Evolutionary conservation across 768 basidiomycete species (phyloP), one percentile per base, ranked within the genome.

Genomic region (Boletus bicolor): DNA sequence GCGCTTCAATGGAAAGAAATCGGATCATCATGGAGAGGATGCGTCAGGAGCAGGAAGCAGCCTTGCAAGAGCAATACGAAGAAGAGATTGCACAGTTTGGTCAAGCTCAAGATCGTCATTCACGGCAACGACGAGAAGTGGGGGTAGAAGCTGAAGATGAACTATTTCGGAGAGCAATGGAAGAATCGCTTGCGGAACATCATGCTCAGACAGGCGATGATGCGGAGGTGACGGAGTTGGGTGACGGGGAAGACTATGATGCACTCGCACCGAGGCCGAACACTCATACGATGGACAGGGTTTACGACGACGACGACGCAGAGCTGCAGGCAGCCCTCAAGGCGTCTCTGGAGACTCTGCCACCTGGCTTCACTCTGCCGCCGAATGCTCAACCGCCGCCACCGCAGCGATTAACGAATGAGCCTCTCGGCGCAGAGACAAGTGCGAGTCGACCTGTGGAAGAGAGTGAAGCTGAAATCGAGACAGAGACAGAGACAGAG

Each of bases 291-390:
- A 47, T 56, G 46, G 56, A 78, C 49, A 73, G 83, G 44, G 81
- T 86, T 38, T 85, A 90, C 61, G 93, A 94, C 58, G 93, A 95
- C 59, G 93, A 94, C 49, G 93, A 96, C 63, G 83, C 82, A 24
- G 87, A 90, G 62, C 73, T 96, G 44, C 93, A 95, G 72, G 93
- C 92, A 11, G 93, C 93, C 5, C 76, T 96, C 46, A 85, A 77
- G 66, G 93, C 91, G 3, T 93, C 92, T 37, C 75, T 95, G 58
- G 87, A 88, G 66, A 75, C 75, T 41, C 68, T 84, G 21, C 85
- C 88, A 1, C 70, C 72, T 39, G 86, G 77, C 32, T 85, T 77
- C 72, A 61, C 70, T 28, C 62, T 76, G 5, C 76, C 77, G 35
- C 51, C 57, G n/a, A 52, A 41, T 11, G 34, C 58, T 15, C 44